Conservation (phyloP, 345 rosid species). For the Aquilaria sinensis region DNA sequence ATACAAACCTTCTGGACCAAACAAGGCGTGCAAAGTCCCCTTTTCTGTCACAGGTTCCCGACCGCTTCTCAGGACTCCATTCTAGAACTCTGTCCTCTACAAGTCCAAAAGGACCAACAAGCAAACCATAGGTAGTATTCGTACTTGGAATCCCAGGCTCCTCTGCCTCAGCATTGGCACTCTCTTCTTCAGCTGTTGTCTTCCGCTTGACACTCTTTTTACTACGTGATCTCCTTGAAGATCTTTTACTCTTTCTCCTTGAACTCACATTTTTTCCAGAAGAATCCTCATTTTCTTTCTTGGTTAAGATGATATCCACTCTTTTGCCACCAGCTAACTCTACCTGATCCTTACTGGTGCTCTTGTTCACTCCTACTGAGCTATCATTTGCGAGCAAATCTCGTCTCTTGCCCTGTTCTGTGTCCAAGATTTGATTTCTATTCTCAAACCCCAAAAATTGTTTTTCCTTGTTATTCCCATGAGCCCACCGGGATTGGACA, state of each 20-base stretch:
- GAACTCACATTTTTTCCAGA: conserved; percentile 27
- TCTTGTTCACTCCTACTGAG: conserved; percentile 33
- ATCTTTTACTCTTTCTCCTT: conserved; percentile 48
- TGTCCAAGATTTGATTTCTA: conserved; percentile 23
- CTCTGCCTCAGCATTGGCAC: conserved; percentile 35
- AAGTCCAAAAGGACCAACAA: conserved; percentile 88
- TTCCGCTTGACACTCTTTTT: conserved; percentile 40
- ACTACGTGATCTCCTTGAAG: conserved; percentile 32
- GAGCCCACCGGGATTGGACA: conserved; percentile 97
- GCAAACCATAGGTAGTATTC: conserved; percentile 63
- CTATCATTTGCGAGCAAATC: conserved; percentile 52
- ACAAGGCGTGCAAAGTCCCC: conserved; percentile 88
- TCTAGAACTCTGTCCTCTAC: conserved; percentile 67
- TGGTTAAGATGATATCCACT: conserved; percentile 44
- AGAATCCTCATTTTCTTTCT: conserved; percentile 33
- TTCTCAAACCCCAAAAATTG: conserved; percentile 66
- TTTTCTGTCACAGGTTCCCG: conserved; percentile 94
- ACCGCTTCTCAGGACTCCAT: conserved; percentile 90
- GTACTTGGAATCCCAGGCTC: conserved; percentile 57
- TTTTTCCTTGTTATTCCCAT: conserved; percentile 64
- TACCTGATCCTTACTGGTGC: conserved; percentile 26
- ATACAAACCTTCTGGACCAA: conserved; percentile 91
- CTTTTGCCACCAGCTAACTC: conserved; percentile 31
- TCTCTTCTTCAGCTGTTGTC: conserved; percentile 27
- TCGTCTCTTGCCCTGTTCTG: conserved; percentile 28